phyloP scores from a whole-genome alignment of 139 green algal species.

The Picochlorum sp. region DNA sequence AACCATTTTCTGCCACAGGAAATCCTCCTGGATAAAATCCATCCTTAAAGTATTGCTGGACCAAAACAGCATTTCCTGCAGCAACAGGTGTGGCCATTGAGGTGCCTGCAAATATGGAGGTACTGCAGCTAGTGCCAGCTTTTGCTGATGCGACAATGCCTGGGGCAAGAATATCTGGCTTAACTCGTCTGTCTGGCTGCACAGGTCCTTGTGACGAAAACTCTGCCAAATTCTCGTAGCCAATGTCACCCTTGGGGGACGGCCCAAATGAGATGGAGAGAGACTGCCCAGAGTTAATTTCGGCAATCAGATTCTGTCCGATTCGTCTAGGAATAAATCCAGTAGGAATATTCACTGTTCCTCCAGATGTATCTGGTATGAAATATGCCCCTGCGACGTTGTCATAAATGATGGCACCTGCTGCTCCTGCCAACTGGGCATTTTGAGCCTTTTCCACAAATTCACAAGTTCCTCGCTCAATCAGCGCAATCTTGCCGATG shows the following conservation, averaged over 20 bases:
- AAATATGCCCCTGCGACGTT: constrained; percentile 32
- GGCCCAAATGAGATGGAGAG: constrained; percentile 18
- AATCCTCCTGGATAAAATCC: constrained; percentile 39
- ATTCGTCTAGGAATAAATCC: constrained; percentile 24
- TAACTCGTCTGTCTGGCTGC: constrained; percentile 61
- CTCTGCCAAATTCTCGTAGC: constrained; percentile 20
- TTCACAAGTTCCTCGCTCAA: constrained; percentile 52
- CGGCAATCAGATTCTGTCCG: constrained; percentile 22
- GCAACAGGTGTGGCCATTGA: constrained; percentile 81
- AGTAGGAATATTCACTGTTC: constrained; percentile 25
- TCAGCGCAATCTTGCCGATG: constrained; percentile 44
- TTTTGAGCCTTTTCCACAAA: constrained; percentile 53
- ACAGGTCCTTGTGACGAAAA: constrained; percentile 32
- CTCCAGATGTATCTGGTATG: background rate
- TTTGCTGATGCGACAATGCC: constrained; percentile 44
- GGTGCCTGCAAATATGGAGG: constrained; percentile 52
- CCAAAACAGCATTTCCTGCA: constrained; percentile 46
- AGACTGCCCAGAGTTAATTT: background rate
- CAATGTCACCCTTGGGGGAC: background rate
- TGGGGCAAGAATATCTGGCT: constrained; percentile 78
- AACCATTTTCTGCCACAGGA: constrained; percentile 28
- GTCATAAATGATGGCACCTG: constrained; percentile 63
- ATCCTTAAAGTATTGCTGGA: constrained; percentile 76
- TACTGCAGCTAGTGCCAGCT: background rate
- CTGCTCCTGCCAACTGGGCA: constrained; percentile 51